Percentiles rank a stretch among this genome's conserved stretches.
Evolutionary conservation across 345 rosid genomes (phyloP).

Genomic region (Pseudoturritis turrita): DNA sequence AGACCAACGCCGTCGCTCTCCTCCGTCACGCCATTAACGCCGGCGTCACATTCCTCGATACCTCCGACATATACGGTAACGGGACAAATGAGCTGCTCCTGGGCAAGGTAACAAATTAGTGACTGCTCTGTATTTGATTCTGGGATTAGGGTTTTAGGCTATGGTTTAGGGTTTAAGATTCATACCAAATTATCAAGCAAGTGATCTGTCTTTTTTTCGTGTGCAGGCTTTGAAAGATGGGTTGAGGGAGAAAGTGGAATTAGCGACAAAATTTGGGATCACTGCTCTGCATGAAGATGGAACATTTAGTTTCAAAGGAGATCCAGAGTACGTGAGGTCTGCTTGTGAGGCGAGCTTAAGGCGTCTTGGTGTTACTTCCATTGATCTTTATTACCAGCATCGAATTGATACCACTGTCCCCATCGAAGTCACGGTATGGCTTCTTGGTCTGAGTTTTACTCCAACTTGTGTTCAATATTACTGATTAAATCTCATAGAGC

Average conservation of each 20-base stretch:
- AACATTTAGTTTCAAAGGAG: slow-evolving; percentile 29
- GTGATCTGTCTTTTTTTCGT: too few relatives aligned
- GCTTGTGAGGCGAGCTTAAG: slow-evolving; percentile 58
- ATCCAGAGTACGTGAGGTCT: slow-evolving; percentile 44
- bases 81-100: slow-evolving; percentile 37
- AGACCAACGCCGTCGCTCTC: slow-evolving; percentile 27
- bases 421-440: slow-evolving; percentile 32
- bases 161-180: too few relatives aligned
- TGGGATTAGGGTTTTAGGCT: too few relatives aligned
- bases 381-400: slow-evolving; percentile 66
- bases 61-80: slow-evolving; percentile 39
- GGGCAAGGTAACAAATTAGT: too few relatives aligned
- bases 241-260: slow-evolving; percentile 39
- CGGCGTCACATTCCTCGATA: slow-evolving; percentile 42
- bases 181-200: too few relatives aligned
- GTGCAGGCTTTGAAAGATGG: slow-evolving; percentile 45
- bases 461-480: too few relatives aligned
- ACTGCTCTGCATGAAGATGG: slow-evolving; percentile 18
- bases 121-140: too few relatives aligned
- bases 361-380: slow-evolving; percentile 39
- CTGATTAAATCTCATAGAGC: too few relatives aligned
- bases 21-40: slow-evolving; percentile 32
- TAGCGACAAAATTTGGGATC: slow-evolving; percentile 44
- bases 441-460: slow-evolving; percentile 25
- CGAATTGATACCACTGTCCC: slow-evolving; percentile 36